These are phyloP conservation scores for Starmerella floris DNA, from an alignment of 805 yeast species.

Conservation along the genomic window DNA sequence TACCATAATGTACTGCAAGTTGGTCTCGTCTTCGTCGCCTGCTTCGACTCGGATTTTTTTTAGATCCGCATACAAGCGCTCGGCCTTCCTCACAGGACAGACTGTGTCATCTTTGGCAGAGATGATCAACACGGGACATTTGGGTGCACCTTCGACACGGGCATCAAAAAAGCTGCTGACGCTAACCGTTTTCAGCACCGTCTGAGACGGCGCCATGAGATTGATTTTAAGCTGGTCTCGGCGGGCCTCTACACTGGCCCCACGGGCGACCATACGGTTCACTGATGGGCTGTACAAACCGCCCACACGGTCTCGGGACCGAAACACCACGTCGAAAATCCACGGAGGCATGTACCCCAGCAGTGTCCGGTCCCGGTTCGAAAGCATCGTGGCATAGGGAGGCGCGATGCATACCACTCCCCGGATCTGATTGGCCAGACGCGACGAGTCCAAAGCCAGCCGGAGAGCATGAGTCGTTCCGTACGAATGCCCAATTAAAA, in stretches of 20 bases:
- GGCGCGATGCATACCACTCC: conserved; percentile 30
- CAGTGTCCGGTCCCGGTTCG: neutral
- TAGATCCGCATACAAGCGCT: conserved; percentile 11
- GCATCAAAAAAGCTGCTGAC: conserved; percentile 37
- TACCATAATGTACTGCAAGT: conserved; percentile 12
- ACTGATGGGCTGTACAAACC: conserved; percentile 53
- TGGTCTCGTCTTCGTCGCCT: neutral
- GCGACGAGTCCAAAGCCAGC: conserved; percentile 8
- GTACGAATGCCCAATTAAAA: conserved; percentile 58
- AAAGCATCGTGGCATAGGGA: conserved; percentile 19
- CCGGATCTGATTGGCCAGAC: conserved; percentile 18
- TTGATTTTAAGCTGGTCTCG: conserved; percentile 58
- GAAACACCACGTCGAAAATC: conserved; percentile 38
- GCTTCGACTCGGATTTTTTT: neutral
- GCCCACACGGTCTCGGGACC: conserved; percentile 47
- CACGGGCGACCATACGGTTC: conserved; percentile 36
- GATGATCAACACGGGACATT: conserved; percentile 40
- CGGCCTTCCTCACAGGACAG: conserved; percentile 36
- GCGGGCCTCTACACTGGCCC: conserved; percentile 31
- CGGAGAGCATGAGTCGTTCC: conserved; percentile 42
- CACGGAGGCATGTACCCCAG: conserved; percentile 6
- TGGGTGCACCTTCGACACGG: conserved; percentile 33
- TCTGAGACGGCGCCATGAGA: conserved; percentile 42
- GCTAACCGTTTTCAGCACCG: conserved; percentile 40
- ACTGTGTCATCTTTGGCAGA: conserved; percentile 47